Conservation (phyloP, 1,284 basidiomycete species). For the Leccinum ponderosum region DNA sequence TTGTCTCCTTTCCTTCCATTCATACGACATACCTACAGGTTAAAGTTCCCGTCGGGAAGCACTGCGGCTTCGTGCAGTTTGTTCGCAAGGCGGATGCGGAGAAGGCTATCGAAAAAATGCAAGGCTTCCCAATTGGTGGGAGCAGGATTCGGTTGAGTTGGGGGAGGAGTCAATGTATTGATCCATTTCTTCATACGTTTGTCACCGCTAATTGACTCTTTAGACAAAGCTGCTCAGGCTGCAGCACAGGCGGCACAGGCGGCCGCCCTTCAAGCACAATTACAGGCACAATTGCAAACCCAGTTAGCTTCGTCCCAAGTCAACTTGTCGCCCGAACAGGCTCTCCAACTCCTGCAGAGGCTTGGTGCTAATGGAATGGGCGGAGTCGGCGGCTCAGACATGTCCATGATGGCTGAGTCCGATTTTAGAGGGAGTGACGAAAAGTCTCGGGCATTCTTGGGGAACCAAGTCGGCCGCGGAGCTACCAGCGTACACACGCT, state of each 20-base stretch:
- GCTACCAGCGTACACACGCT: slow-evolving; percentile 16
- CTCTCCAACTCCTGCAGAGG: slow-evolving; percentile 64
- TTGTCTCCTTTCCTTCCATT: slow-evolving; percentile 8
- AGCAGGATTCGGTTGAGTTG: slow-evolving; percentile 90
- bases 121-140: slow-evolving; percentile 91
- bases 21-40: slow-evolving; percentile 50
- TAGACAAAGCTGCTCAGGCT: slow-evolving; percentile 85
- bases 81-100: slow-evolving; percentile 91
- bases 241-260: slow-evolving; percentile 80
- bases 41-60: slow-evolving; percentile 93
- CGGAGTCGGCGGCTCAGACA: slow-evolving; percentile 26
- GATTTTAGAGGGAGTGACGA: slow-evolving; percentile 31
- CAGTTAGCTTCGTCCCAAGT: slow-evolving; percentile 35
- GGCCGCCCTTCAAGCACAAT: slow-evolving; percentile 59
- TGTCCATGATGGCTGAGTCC: slow-evolving; percentile 8
- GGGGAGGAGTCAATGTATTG: slow-evolving; percentile 88
- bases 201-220: slow-evolving; percentile 9
- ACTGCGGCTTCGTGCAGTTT: slow-evolving; percentile 96
- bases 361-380: slow-evolving; percentile 49
- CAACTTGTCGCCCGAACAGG: slow-evolving; percentile 62
- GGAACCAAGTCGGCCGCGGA: slow-evolving; percentile 26
- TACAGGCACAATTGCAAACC: slow-evolving; percentile 44
- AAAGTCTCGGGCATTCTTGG: slow-evolving; percentile 28
- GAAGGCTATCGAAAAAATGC: slow-evolving; percentile 92
- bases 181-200: not conserved